These are phyloP conservation scores for Melanomma pulvis-pyrius DNA, from an alignment of 495 filamentous ascomycete species.

Conservation along the genomic window DNA sequence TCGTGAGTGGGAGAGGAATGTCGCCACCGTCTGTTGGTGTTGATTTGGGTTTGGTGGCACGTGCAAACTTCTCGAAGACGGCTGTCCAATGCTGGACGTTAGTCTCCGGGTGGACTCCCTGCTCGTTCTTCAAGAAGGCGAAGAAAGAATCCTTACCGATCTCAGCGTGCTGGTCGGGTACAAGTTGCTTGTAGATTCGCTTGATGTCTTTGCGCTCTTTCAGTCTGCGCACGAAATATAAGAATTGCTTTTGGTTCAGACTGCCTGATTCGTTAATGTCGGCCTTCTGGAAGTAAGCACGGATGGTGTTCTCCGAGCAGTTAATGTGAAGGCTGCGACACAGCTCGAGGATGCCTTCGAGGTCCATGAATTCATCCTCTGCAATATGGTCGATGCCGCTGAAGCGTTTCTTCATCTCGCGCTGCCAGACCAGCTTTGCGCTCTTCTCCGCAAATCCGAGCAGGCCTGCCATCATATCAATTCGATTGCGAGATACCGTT, in stretches of 20 bases:
- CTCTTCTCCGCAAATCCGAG: slow-evolving; percentile 74
- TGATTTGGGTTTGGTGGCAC: slow-evolving; percentile 60
- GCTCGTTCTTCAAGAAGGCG: slow-evolving; percentile 69
- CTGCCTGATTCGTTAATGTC: slow-evolving; percentile 62
- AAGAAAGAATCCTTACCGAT: slow-evolving; percentile 69
- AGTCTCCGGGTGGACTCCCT: slow-evolving; percentile 72
- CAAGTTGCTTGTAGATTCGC: slow-evolving; percentile 62
- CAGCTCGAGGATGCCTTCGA: slow-evolving; percentile 74
- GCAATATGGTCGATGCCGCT: slow-evolving; percentile 54
- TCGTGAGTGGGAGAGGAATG: slow-evolving; percentile 48
- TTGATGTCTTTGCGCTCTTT: slow-evolving; percentile 82
- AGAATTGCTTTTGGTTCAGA: slow-evolving; percentile 76
- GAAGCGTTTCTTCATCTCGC: slow-evolving; percentile 76
- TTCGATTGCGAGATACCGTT: slow-evolving; percentile 75
- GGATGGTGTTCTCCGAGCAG: slow-evolving; percentile 72
- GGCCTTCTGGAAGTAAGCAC: slow-evolving; percentile 74
- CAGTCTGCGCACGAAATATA: slow-evolving; percentile 75
- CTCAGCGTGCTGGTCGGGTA: slow-evolving; percentile 58
- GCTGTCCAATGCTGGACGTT: slow-evolving; percentile 68
- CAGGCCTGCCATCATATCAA: slow-evolving; percentile 84
- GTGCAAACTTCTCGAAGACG: slow-evolving; percentile 74
- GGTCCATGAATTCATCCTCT: slow-evolving; percentile 71
- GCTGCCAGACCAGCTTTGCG: slow-evolving; percentile 78
- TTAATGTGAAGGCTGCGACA: slow-evolving; percentile 90
- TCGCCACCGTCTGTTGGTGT: slow-evolving; percentile 43